phyloP scores from a whole-genome alignment of 2,329 filamentous ascomycete genomes.

The Diplodia mutila region DNA sequence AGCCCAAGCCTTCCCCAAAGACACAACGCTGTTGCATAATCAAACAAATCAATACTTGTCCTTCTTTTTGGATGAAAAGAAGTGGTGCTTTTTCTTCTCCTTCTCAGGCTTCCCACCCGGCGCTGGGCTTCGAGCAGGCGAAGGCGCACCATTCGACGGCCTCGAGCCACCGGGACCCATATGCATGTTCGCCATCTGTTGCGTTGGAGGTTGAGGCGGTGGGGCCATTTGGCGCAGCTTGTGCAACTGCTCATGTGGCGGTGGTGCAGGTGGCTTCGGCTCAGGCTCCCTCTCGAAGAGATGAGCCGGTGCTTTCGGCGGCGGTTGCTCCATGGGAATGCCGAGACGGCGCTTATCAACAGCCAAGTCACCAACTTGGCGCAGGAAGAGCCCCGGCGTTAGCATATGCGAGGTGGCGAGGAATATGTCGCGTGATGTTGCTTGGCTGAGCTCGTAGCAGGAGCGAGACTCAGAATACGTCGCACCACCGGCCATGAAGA shows the following conservation, averaged over 20 bases:
- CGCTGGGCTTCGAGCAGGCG: slow-evolving; percentile 17
- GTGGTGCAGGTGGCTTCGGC: slow-evolving; percentile 57
- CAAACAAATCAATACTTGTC: slow-evolving; percentile 16
- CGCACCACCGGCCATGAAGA: slow-evolving; percentile 94
- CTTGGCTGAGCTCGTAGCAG: slow-evolving; percentile 83
- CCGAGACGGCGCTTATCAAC: slow-evolving; percentile 75
- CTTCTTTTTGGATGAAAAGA: slow-evolving; percentile 47
- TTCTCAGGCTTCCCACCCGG: slow-evolving; percentile 45
- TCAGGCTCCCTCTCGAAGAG: slow-evolving; percentile 75
- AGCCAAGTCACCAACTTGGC: slow-evolving; percentile 80
- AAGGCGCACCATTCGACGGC: slow-evolving; percentile 22
- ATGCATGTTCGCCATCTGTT: slow-evolving; percentile 34
- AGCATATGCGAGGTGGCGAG: slow-evolving; percentile 92
- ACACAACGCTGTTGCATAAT: not conserved
- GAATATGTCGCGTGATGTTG: slow-evolving; percentile 79
- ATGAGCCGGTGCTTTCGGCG: slow-evolving; percentile 81
- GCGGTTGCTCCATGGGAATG: slow-evolving; percentile 78
- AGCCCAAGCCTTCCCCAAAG: slow-evolving; percentile 6
- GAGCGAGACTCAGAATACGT: slow-evolving; percentile 88
- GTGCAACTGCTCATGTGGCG: slow-evolving; percentile 37
- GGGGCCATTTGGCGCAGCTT: slow-evolving; percentile 30
- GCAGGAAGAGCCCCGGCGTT: slow-evolving; percentile 78
- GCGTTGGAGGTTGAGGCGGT: slow-evolving; percentile 40
- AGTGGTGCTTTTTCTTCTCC: slow-evolving; percentile 62
- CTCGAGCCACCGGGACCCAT: slow-evolving; percentile 12